Conservation (phyloP, 345 rosid species). For the Boechera divaricarpa region DNA sequence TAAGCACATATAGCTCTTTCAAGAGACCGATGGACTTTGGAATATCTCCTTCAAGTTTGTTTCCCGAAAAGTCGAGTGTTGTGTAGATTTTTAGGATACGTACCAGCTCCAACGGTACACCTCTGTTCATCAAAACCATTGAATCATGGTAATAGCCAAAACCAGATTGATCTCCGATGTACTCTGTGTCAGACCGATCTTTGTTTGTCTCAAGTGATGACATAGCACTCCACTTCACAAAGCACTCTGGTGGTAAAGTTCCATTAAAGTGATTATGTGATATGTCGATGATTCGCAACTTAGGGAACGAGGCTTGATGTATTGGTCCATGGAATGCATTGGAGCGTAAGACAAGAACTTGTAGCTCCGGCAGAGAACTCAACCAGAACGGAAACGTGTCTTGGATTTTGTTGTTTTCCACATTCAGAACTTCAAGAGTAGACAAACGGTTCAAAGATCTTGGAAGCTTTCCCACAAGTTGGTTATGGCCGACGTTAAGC, state of each 20-base stretch:
- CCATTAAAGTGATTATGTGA: background rate
- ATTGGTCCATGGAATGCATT: constrained; percentile 33
- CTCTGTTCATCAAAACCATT: constrained; percentile 14
- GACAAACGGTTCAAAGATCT: no score
- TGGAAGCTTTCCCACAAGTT: no score
- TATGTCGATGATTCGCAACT: constrained; percentile 1
- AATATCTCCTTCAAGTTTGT: constrained; percentile 4
- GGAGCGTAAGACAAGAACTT: constrained; percentile 49
- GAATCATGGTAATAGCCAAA: background rate
- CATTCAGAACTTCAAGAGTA: no score
- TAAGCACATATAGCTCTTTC: background rate
- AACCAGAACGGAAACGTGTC: no score
- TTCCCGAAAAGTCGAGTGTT: background rate
- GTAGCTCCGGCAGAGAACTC: background rate
- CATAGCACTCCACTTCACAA: background rate
- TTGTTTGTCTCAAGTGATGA: background rate
- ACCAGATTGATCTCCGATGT: background rate
- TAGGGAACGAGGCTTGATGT: background rate
- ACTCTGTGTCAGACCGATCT: background rate
- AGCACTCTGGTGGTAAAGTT: background rate
- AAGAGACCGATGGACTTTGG: background rate
- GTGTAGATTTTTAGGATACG: background rate
- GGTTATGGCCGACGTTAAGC: background rate
- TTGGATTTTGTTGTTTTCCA: no score
- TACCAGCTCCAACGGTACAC: background rate